Evolutionary conservation across 1,139 yeast species (phyloP).

Genomic region (Schizosaccharomyces versatilis): DNA sequence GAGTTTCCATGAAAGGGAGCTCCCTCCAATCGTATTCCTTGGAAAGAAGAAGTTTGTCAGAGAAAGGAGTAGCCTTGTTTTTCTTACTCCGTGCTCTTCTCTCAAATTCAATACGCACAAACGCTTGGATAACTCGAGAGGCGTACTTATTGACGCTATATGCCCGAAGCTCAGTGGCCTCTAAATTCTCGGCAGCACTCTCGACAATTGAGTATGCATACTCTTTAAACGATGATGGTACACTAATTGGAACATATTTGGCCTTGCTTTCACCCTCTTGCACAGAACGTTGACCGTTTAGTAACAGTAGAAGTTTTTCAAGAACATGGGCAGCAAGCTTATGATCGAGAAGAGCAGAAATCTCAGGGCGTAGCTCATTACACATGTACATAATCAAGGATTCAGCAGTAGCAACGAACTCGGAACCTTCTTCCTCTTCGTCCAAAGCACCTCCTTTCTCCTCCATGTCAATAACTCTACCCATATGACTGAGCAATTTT

Average conservation of each 20-base stretch:
- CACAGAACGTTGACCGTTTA: background rate
- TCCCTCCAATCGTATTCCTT: background rate
- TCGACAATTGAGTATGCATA: conserved; percentile 3
- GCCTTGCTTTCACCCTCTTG: background rate
- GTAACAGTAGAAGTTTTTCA: background rate
- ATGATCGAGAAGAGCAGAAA: conserved; percentile 4
- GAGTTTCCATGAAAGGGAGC: background rate
- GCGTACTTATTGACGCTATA: conserved; percentile 3
- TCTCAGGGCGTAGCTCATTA: conserved; percentile 6
- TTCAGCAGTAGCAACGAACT: conserved; percentile 14
- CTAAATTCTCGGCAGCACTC: conserved; percentile 1
- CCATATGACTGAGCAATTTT: conserved; percentile 54
- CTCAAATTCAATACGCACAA: conserved; percentile 2
- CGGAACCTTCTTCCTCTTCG: conserved; percentile 19
- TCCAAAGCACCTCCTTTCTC: conserved; percentile 5
- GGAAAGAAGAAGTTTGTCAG: background rate
- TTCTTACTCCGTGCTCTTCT: background rate
- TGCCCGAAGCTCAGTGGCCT: background rate
- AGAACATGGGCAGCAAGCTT: conserved; percentile 1
- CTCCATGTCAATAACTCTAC: conserved; percentile 40
- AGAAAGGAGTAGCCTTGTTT: background rate
- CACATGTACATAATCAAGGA: conserved; percentile 10
- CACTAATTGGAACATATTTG: background rate
- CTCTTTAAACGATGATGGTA: conserved; percentile 2
- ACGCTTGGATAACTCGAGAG: conserved; percentile 4